phyloP scores from a whole-genome alignment of 805 yeast species.

The Pichia occidentalis region DNA sequence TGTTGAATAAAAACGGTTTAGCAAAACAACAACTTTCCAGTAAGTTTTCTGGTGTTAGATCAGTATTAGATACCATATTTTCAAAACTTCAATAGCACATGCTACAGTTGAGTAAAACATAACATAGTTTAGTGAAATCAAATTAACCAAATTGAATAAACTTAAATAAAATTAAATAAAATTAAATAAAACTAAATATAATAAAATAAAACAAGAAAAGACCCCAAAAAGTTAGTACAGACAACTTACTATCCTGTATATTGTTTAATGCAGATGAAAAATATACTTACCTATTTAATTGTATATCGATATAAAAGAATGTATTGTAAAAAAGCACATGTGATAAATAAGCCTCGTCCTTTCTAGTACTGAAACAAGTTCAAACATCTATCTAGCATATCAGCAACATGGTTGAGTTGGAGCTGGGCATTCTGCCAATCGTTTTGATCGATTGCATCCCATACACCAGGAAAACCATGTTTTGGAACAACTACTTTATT shows the following conservation, averaged over 20 bases:
- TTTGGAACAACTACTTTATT: conserved; percentile 37
- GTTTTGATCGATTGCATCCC: conserved; percentile 53
- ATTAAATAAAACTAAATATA: no score
- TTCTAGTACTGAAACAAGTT: conserved; percentile 17
- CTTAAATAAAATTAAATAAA: no score
- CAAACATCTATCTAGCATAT: conserved; percentile 26
- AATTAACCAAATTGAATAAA: no score
- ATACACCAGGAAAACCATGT: conserved; percentile 69
- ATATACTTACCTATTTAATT: no score
- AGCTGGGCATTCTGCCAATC: conserved; percentile 50
- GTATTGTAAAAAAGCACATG: background rate
- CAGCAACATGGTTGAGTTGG: conserved; percentile 41
- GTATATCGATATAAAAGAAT: no score
- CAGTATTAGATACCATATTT: background rate
- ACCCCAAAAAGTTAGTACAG: no score
- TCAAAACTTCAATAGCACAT: no score
- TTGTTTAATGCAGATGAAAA: no score
- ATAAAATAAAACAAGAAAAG: no score
- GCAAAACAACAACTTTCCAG: conserved; percentile 13
- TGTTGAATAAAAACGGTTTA: conserved; percentile 16
- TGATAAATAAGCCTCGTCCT: background rate
- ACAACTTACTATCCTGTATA: no score
- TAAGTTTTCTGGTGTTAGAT: background rate
- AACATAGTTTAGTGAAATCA: no score
- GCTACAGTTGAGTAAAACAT: no score